A percentile compares a stretch with the other conserved stretches of the same genome.
Evolutionary conservation across 2,329 filamentous ascomycete species (phyloP).

Genomic region (Stachybotrys elegans): DNA sequence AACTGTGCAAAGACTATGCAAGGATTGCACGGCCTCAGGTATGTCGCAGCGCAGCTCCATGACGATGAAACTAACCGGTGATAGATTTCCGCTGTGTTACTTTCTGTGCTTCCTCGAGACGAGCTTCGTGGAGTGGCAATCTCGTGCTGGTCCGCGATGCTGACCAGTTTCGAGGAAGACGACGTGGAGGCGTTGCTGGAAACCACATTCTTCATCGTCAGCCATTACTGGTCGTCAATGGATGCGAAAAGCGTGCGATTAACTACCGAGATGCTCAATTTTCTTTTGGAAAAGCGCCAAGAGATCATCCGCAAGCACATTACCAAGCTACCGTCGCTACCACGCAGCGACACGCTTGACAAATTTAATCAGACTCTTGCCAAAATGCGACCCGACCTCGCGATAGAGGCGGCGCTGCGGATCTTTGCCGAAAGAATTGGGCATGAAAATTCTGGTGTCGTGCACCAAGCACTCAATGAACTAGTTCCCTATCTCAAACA

Average conservation of each 20-base stretch:
- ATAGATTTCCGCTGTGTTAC: conserved; percentile 85
- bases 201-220: conserved; percentile 83
- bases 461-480: conserved; percentile 75
- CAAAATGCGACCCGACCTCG: conserved; percentile 49
- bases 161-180: conserved; percentile 68
- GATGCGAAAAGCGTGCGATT: conserved; percentile 53
- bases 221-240: conserved; percentile 71
- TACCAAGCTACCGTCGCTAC: conserved; percentile 72
- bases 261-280: conserved; percentile 58
- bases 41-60: conserved; percentile 18
- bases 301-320: conserved; percentile 60
- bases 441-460: conserved; percentile 83
- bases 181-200: conserved; percentile 78
- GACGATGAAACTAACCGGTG: background rate
- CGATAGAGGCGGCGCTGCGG: conserved; percentile 55
- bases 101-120: conserved; percentile 72
- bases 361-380: conserved; percentile 63
- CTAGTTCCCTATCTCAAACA: conserved; percentile 66
- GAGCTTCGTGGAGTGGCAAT: conserved; percentile 76
- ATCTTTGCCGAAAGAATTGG: conserved; percentile 69
- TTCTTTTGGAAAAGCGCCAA: conserved; percentile 60
- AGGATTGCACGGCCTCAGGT: conserved; percentile 82
- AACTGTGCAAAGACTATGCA: conserved; percentile 66
- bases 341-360: conserved; percentile 62
- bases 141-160: conserved; percentile 75